Conservation (phyloP, 495 filamentous ascomycete species). For the Lindgomyces ingoldianus region DNA sequence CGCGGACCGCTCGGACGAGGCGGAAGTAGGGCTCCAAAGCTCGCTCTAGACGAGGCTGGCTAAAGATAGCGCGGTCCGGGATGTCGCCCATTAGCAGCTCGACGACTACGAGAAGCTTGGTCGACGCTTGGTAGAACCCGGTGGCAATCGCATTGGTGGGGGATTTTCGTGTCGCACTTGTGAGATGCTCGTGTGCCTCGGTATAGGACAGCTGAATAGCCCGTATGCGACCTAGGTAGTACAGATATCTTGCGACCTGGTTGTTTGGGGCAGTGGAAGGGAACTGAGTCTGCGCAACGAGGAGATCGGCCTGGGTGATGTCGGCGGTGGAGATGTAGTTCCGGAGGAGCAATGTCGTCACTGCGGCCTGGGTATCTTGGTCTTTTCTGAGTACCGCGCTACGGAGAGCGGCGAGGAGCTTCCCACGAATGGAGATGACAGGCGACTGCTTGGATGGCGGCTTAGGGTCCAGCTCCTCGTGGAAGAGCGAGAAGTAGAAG, state of each 20-base stretch:
- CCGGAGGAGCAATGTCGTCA: constrained; percentile 89
- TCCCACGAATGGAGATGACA: constrained; percentile 80
- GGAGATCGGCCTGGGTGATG: constrained; percentile 92
- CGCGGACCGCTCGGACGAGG: constrained; percentile 90
- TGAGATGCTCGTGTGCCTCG: constrained; percentile 91
- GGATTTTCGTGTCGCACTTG: constrained; percentile 88
- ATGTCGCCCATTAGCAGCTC: constrained; percentile 99
- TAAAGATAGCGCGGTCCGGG: constrained; percentile 90
- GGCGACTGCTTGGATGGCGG: constrained; percentile 84
- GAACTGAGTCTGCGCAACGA: constrained; percentile 93
- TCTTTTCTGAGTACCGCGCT: constrained; percentile 95
- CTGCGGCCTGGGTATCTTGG: constrained; percentile 90
- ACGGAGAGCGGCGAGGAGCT: constrained; percentile 82
- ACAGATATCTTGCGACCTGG: constrained; percentile 93
- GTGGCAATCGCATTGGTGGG: constrained; percentile 84
- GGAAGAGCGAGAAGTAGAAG: constrained; percentile 95
- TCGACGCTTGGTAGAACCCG: constrained; percentile 93
- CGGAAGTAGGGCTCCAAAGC: constrained; percentile 88
- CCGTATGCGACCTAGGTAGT: constrained; percentile 93
- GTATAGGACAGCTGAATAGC: constrained; percentile 96
- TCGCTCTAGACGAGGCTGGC: constrained; percentile 78
- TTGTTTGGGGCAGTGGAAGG: constrained; percentile 92
- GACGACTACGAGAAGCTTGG: constrained; percentile 90
- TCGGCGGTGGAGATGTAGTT: constrained; percentile 96
- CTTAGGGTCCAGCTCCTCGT: constrained; percentile 80